phyloP scores from a whole-genome alignment of 768 basidiomycete genomes.

The Crassisporium funariophilum region DNA sequence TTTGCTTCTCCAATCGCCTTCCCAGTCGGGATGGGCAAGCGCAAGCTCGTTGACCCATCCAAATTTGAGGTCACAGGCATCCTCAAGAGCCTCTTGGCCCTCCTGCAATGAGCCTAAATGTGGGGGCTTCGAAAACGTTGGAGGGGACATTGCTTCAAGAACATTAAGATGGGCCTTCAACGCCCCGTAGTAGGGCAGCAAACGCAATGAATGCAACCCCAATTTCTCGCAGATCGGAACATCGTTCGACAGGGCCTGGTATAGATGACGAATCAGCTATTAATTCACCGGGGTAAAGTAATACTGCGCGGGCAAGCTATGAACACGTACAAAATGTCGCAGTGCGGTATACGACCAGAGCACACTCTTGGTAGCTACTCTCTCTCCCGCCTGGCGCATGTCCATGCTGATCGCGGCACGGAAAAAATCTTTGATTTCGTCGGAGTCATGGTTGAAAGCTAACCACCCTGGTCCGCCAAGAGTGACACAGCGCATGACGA shows the following conservation, averaged over 20 bases:
- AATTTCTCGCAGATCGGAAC: slow-evolving; percentile 63
- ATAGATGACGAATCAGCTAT: too few species aligned
- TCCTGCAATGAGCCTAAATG: slow-evolving; percentile 61
- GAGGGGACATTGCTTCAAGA: slow-evolving; percentile 58
- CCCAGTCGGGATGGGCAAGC: slow-evolving; percentile 45
- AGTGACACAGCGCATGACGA: slow-evolving; percentile 64
- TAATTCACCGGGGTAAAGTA: too few species aligned
- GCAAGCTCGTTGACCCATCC: slow-evolving; percentile 38
- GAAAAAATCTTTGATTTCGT: slow-evolving; percentile 77
- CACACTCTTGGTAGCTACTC: slow-evolving; percentile 79
- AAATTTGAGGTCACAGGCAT: slow-evolving; percentile 62
- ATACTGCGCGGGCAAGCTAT: slow-evolving; percentile 11
- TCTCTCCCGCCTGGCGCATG: slow-evolving; percentile 74
- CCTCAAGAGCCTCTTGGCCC: slow-evolving; percentile 64
- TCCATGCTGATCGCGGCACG: slow-evolving; percentile 73
- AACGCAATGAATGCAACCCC: slow-evolving; percentile 66
- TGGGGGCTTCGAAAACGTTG: slow-evolving; percentile 65
- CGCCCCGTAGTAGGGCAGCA: slow-evolving; percentile 61
- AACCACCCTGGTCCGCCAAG: slow-evolving; percentile 70
- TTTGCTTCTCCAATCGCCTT: slow-evolving; percentile 58
- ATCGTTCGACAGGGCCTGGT: slow-evolving; percentile 70
- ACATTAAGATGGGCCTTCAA: slow-evolving; percentile 63
- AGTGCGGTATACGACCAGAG: slow-evolving; percentile 80
- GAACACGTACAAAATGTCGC: slow-evolving; percentile 64
- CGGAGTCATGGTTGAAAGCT: slow-evolving; percentile 64